Evolutionary conservation across 768 basidiomycete genomes (phyloP), one percentile per base, ranked within the genome.

Genomic region (Leccinum boreale): DNA sequence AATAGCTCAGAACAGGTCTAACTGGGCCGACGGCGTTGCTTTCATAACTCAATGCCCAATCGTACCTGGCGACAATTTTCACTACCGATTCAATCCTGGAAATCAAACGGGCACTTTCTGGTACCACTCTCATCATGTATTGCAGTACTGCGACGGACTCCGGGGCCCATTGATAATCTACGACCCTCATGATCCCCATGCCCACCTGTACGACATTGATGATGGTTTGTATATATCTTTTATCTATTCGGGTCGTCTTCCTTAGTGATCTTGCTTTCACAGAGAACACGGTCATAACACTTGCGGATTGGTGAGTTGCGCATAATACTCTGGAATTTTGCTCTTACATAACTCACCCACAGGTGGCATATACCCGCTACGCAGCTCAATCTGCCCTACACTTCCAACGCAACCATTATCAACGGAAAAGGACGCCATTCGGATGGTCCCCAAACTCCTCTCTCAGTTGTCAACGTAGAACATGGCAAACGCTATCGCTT

Each of bases 21-120:
- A 73, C 51, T 74, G 68, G 70, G 72, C 65, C 5, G 67, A 81
- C 57, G 79, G 79, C 15, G 64, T 73, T 53, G 63, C 78, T 21
- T 78, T 70, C 46, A 71, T 81, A 2, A 80, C 72, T 21, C 79
- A 80, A 60, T 81, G 80, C 58, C 80, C 79, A 14, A 79, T 79
- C 21, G 66, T 64, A 19, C 70, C 74, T 1, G 69, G 70, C 12
- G 60, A 74, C 15, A 72, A 70, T 6, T 81, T 79, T 62, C 57
- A 70, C 33, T 79, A 81, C 58, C 68, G 73, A 35, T 80, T 81
- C 66, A 67, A 65, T n/a, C 65, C 66, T 46, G 53, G 64, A 15
- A 64, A 70, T 28, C 77, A 79, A 56, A 68, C 77, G 2, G 81
- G 80, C 6, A 81, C 78, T 0, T 82, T 71, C 56, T 82, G 80